A percentile compares a stretch with the other conserved stretches of the same genome.
Conservation (phyloP, 352 stramenopile species). For the Pythium inflatum region DNA sequence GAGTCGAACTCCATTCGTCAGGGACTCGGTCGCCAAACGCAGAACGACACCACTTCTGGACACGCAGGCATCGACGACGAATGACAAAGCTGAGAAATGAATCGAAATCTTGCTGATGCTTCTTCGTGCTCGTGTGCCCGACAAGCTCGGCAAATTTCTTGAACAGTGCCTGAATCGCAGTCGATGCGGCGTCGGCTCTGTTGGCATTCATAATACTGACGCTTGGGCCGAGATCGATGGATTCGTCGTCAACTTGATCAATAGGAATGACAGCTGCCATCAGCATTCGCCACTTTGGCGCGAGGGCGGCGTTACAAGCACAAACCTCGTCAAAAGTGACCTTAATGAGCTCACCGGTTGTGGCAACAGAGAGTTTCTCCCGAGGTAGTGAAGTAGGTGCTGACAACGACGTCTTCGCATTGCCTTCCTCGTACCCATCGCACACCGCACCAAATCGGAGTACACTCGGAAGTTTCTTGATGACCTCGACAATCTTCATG, state of each 20-base stretch:
- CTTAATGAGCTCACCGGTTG: slow-evolving; percentile 38
- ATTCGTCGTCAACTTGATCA: slow-evolving; percentile 40
- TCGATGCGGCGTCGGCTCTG: slow-evolving; percentile 25
- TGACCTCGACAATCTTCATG: slow-evolving; percentile 61
- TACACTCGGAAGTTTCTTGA: slow-evolving; percentile 46
- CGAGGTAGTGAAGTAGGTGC: slow-evolving; percentile 30
- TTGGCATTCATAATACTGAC: slow-evolving; percentile 28
- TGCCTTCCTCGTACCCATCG: slow-evolving; percentile 43
- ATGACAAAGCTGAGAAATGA: slow-evolving; percentile 60
- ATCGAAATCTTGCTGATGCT: slow-evolving; percentile 54
- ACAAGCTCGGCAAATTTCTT: slow-evolving; percentile 38
- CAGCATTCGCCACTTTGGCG: slow-evolving; percentile 40
- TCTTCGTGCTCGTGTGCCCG: slow-evolving; percentile 7
- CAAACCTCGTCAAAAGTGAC: slow-evolving; percentile 39
- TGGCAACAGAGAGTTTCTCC: slow-evolving; percentile 39
- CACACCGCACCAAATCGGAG: slow-evolving; percentile 42
- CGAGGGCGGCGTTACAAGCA: slow-evolving; percentile 37
- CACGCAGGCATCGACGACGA: slow-evolving; percentile 54
- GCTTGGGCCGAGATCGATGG: slow-evolving; percentile 56
- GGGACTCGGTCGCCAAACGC: slow-evolving; percentile 44
- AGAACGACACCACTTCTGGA: slow-evolving; percentile 48
- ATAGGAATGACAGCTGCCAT: slow-evolving; percentile 29
- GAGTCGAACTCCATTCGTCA: slow-evolving; percentile 51
- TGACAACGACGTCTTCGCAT: slow-evolving; percentile 10
- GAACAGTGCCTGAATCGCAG: slow-evolving; percentile 39